phyloP scores from a whole-genome alignment of 176 grass and related monocot species.

The Elaeis guineensis region DNA sequence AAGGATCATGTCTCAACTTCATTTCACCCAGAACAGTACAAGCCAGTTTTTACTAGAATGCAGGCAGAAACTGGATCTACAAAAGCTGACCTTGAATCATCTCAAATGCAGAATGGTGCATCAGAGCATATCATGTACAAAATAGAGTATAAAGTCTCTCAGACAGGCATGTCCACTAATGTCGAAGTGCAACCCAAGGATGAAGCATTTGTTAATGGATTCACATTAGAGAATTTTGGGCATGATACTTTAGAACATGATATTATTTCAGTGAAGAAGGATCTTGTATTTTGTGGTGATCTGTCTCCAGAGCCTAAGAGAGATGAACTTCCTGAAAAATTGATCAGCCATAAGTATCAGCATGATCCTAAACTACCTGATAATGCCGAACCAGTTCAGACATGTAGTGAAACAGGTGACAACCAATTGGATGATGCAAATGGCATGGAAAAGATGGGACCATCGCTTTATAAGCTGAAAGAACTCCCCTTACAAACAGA shows the following conservation, averaged over 20 bases:
- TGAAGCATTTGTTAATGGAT: conserved; percentile 6
- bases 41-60: conserved; percentile 14
- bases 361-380: conserved; percentile 18
- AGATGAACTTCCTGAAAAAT: conserved; percentile 33
- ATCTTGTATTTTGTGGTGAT: neutral
- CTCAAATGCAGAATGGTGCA: conserved; percentile 27
- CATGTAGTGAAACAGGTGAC: conserved; percentile 4
- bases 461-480: conserved; percentile 18
- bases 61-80: conserved; percentile 16
- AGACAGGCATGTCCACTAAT: neutral
- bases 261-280: neutral
- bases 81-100: conserved; percentile 15
- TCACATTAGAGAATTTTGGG: neutral
- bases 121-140: conserved; percentile 19
- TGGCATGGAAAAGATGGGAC: conserved; percentile 18
- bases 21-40: conserved; percentile 23
- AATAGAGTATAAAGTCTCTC: neutral
- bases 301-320: conserved; percentile 18
- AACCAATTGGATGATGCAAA: neutral
- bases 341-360: neutral
- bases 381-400: conserved; percentile 12
- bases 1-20: conserved; percentile 10
- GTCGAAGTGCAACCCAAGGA: conserved; percentile 10
- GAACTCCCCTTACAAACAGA: conserved; percentile 30
- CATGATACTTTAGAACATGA: conserved; percentile 1